Evolutionary conservation across 495 filamentous ascomycete genomes (phyloP).

Genomic region (Trichoderma gamsii): DNA sequence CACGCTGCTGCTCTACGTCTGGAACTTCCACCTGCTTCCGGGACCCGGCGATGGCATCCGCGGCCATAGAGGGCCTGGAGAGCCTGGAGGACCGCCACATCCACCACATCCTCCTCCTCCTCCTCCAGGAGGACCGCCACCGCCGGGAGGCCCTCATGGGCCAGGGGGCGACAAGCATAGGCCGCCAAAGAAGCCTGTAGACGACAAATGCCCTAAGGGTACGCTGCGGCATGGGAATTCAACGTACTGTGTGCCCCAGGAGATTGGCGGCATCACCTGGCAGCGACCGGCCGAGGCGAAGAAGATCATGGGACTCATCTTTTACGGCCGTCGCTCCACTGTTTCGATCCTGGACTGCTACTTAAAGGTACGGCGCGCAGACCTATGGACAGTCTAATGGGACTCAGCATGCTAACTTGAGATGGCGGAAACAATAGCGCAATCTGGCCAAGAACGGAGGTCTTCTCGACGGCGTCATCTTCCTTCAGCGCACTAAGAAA

Average conservation of each 20-base stretch:
- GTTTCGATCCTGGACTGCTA: constrained; percentile 44
- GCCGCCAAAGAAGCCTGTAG: neutral
- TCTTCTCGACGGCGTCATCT: constrained; percentile 43
- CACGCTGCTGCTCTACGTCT: constrained; percentile 8
- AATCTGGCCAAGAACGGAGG: constrained; percentile 43
- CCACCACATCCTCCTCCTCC: too few relatives aligned
- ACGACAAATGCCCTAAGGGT: neutral
- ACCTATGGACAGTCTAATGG: too few relatives aligned
- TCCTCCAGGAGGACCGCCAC: too few relatives aligned
- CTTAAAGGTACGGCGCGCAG: constrained; percentile 24
- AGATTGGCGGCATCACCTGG: constrained; percentile 2
- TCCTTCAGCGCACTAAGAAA: constrained; percentile 36
- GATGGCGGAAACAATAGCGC: constrained; percentile 22
- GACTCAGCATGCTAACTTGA: neutral
- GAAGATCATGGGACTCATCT: constrained; percentile 40
- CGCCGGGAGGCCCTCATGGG: too few relatives aligned
- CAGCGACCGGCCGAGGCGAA: neutral
- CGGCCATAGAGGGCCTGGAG: neutral
- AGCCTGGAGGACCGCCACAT: neutral
- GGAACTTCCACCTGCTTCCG: neutral
- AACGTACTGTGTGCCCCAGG: neutral
- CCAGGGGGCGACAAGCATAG: too few relatives aligned
- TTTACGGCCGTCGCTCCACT: constrained; percentile 32
- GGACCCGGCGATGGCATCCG: neutral
- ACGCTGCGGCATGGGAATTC: neutral